These are phyloP conservation scores for Cornus controversa DNA, from an alignment of 148 eudicot species.

Conservation along the genomic window DNA sequence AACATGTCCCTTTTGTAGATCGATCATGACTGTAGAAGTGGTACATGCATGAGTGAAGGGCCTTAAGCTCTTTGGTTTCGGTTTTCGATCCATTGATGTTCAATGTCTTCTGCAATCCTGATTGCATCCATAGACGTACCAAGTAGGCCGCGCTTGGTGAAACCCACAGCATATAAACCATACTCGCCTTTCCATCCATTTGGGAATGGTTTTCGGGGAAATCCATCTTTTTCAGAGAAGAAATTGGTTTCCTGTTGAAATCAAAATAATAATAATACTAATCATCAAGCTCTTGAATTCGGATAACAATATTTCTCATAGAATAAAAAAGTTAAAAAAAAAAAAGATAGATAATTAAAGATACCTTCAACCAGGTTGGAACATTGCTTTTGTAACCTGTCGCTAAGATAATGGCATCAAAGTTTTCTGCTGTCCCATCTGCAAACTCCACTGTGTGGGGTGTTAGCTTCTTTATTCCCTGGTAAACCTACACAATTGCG, in stretches of 20 bases:
- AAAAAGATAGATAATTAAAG: background rate
- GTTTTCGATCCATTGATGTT: conserved; percentile 48
- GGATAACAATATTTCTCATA: too few relatives aligned
- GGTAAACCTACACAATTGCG: conserved; percentile 39
- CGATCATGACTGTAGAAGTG: background rate
- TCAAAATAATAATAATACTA: background rate
- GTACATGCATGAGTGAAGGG: background rate
- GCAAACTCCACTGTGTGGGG: conserved; percentile 46
- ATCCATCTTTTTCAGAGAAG: conserved; percentile 63
- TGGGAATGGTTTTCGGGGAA: conserved; percentile 59
- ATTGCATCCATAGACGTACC: conserved; percentile 65
- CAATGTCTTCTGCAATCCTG: conserved; percentile 63
- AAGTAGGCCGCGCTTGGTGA: conserved; percentile 64
- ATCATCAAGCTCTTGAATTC: too few relatives aligned
- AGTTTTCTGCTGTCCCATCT: conserved; percentile 49
- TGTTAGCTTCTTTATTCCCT: conserved; percentile 48
- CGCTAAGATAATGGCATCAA: conserved; percentile 65
- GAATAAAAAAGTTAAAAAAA: too few relatives aligned
- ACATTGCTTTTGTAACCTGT: conserved; percentile 80
- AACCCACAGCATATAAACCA: conserved; percentile 70
- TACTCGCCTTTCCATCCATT: conserved; percentile 82
- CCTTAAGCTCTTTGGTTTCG: conserved; percentile 16
- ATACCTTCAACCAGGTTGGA: conserved; percentile 72
- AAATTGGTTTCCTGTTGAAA: conserved; percentile 37
- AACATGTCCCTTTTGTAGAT: too few relatives aligned